Evolutionary conservation across 345 rosid species (phyloP).

Genomic region (Citrus cavaleriei): DNA sequence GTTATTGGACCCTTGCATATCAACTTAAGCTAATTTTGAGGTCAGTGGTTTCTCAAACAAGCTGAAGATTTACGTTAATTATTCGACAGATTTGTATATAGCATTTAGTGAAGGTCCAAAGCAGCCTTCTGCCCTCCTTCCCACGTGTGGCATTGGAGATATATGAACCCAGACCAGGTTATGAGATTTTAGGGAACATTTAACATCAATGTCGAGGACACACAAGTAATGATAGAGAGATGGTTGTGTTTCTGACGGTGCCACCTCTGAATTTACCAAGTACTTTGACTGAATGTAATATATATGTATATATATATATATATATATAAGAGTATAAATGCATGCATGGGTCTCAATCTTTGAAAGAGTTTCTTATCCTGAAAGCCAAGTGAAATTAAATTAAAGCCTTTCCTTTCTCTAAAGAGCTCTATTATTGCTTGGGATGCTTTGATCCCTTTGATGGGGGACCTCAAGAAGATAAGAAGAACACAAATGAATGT

Average conservation of each 20-base stretch:
- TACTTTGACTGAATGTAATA: not conserved
- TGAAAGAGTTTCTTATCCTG: slow-evolving; percentile 18
- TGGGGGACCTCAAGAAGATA: slow-evolving; percentile 17
- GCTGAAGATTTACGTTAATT: not conserved
- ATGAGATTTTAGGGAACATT: slow-evolving; percentile 5
- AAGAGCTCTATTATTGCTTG: not conserved
- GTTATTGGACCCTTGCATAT: not conserved
- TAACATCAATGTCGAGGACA: slow-evolving; percentile 2
- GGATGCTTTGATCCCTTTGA: slow-evolving; percentile 15
- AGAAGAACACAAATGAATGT: slow-evolving; percentile 8
- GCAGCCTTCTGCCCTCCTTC: not conserved
- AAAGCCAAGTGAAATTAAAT: not conserved
- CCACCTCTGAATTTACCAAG: not conserved
- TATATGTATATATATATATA: too few species aligned
- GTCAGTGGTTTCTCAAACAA: not conserved
- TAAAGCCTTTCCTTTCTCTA: not conserved
- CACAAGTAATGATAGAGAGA: not conserved
- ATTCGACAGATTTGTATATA: not conserved
- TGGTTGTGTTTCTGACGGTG: not conserved
- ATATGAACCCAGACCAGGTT: not conserved
- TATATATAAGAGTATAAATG: not conserved
- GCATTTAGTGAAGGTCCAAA: not conserved
- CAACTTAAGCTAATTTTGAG: not conserved
- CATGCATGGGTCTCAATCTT: slow-evolving; percentile 12
- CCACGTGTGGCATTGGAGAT: slow-evolving; percentile 14